Evolutionary conservation across 2,329 filamentous ascomycete species (phyloP).

Genomic region (Trichoderma sp.): DNA sequence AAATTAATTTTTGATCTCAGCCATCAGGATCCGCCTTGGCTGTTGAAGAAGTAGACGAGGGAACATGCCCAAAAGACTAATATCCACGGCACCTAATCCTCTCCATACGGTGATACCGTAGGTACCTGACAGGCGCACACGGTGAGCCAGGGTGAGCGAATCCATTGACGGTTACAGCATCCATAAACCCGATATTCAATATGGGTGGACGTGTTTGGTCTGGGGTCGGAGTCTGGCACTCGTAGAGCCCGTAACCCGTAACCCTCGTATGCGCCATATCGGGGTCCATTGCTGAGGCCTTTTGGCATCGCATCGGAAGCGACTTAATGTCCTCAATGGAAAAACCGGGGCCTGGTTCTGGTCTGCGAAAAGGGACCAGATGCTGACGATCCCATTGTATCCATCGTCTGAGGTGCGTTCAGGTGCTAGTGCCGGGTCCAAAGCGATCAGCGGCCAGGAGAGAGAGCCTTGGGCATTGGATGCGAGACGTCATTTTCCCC

Average conservation of each 20-base stretch:
- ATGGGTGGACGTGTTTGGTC: not conserved
- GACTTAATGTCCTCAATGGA: not conserved
- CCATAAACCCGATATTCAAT: no score
- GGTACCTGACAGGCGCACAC: not conserved
- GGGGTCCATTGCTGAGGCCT: not conserved
- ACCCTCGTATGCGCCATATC: not conserved
- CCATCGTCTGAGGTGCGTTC: not conserved
- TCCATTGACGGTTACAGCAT: not conserved
- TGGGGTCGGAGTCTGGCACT: not conserved
- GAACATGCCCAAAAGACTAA: not conserved
- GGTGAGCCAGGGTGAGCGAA: not conserved
- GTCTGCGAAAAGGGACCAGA: not conserved
- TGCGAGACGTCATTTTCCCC: not conserved
- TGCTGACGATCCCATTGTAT: not conserved
- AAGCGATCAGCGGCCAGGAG: slow-evolving; percentile 4
- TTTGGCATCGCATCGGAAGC: not conserved
- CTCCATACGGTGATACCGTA: not conserved
- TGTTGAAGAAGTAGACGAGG: not conserved
- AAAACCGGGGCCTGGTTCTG: no score
- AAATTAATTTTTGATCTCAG: not conserved
- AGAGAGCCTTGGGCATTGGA: not conserved
- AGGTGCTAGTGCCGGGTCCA: not conserved
- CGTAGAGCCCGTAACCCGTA: not conserved
- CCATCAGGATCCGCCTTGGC: not conserved
- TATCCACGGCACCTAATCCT: not conserved